Percentiles rank a stretch among this genome's conserved stretches.
phyloP scores from a whole-genome alignment of 345 rosid species.

The Citrus cavaleriei region DNA sequence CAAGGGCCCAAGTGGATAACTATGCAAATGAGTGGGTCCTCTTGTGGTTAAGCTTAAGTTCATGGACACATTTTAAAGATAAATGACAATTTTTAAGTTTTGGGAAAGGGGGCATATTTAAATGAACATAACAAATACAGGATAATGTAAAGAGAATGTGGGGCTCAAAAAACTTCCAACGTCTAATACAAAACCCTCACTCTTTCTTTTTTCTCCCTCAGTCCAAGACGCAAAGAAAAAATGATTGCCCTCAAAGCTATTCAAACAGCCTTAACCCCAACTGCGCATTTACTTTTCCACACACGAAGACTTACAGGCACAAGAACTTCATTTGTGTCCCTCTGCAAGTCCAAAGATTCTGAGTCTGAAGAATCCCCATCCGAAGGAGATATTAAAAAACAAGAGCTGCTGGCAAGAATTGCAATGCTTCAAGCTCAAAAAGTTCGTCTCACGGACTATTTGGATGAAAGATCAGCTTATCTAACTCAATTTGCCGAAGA shows the following conservation, averaged over 20 bases:
- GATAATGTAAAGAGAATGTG: slow-evolving; percentile 22
- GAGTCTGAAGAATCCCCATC: slow-evolving; percentile 33
- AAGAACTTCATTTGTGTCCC: slow-evolving; percentile 29
- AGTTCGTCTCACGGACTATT: slow-evolving; percentile 77
- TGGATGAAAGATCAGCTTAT: slow-evolving; percentile 75
- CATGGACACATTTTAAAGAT: too few species aligned
- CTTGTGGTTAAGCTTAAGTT: too few species aligned
- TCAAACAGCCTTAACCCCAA: slow-evolving; percentile 26
- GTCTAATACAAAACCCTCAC: neutral
- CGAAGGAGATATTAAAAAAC: slow-evolving; percentile 67
- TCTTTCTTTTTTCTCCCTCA: neutral
- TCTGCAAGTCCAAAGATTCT: slow-evolving; percentile 43
- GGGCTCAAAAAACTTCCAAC: slow-evolving; percentile 24
- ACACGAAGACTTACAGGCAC: slow-evolving; percentile 21
- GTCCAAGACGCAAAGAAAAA: neutral
- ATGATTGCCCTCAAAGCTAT: slow-evolving; percentile 47
- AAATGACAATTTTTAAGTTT: neutral
- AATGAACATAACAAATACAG: neutral
- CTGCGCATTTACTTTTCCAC: slow-evolving; percentile 20
- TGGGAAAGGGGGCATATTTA: neutral
- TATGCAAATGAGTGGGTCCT: too few species aligned
- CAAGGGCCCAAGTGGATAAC: too few species aligned
- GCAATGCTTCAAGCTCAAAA: slow-evolving; percentile 84
- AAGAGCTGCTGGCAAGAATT: slow-evolving; percentile 79
- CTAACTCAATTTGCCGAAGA: slow-evolving; percentile 84